Evolutionary conservation across 495 filamentous ascomycete genomes (phyloP), one percentile per base, ranked within the genome.

Genomic region (Podospora didyma): DNA sequence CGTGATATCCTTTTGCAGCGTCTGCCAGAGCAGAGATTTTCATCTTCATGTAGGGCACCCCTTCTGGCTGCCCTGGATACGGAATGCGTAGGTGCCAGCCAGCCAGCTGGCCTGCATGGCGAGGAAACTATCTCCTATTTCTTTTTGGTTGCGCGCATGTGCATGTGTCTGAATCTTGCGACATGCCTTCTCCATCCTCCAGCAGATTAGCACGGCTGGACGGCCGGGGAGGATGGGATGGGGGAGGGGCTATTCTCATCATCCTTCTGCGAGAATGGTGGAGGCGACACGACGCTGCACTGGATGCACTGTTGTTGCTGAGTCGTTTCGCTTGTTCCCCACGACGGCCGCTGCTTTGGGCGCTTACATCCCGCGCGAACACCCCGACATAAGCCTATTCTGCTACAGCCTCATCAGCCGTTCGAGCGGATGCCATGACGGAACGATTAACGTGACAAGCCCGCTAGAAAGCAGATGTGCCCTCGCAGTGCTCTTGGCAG

Each of bases 1-100:
- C 19, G 7, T 58, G 64, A 57, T 67, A 60, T 67, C 59, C 47
- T 55, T 55, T 55, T 63, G 53, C 64, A 63, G 58, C 61, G 39
- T 56, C 48, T 63, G 61, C 49, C 50, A 37, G 31, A 35, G 46
- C 44, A 65, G 57, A 60, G 31, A 52, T 62, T 65, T n/a, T 45
- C 20, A 39, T 49, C 47, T 14, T 24, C 44, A 59, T 54, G n/a
- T 48, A 56, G 24, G 37, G 17, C 35, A 44, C 39, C 53, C 53
- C 21, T 41, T 46, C 41, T 42, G 5, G 35, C 41, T 37, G 47
- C 41, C 10, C 31, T 22, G 23, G 12, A 16, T 34, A 16, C 9
- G 26, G 26, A 31, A n/a, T n/a, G n/a, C n/a, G n/a, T n/a, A n/a
- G n/a, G n/a, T n/a, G n/a, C n/a, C n/a, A n/a, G n/a, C n/a, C n/a